Percentiles rank a stretch among this genome's conserved stretches.
Conservation (phyloP, 331 rosid species). For the Erythrophleum ivorense region DNA sequence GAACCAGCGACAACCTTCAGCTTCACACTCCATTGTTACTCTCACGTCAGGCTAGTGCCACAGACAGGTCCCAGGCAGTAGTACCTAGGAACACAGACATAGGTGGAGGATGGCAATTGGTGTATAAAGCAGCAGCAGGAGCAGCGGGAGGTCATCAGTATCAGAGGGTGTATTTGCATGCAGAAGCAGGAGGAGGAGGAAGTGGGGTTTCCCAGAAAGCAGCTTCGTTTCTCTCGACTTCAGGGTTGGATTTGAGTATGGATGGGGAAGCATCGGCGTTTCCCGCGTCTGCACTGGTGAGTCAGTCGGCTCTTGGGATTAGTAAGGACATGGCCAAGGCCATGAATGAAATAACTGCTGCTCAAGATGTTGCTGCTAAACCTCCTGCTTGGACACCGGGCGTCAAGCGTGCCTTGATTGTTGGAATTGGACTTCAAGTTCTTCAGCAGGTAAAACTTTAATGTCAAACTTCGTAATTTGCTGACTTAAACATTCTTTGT, state of each 20-base stretch:
- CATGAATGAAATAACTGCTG: conserved; percentile 27
- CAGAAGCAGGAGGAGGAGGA: conserved; percentile 48
- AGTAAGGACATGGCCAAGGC: conserved; percentile 35
- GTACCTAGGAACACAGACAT: conserved; percentile 55
- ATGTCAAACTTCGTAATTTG: not conserved
- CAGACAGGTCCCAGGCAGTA: conserved; percentile 15
- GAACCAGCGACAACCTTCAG: conserved; percentile 57
- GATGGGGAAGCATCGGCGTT: conserved; percentile 51
- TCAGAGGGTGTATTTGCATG: conserved; percentile 72
- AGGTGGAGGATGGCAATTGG: conserved; percentile 94
- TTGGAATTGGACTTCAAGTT: conserved; percentile 81
- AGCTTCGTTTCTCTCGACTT: conserved; percentile 55
- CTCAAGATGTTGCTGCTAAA: conserved; percentile 37
- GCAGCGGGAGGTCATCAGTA: conserved; percentile 51
- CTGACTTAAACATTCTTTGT: too few relatives aligned
- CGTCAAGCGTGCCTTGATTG: conserved; percentile 78
- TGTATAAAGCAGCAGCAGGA: conserved; percentile 64
- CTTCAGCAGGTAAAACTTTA: conserved; percentile 70
- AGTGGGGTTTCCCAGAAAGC: not conserved
- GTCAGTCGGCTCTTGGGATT: conserved; percentile 56
- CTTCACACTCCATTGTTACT: conserved; percentile 67
- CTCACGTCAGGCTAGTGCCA: conserved; percentile 48
- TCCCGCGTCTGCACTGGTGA: conserved; percentile 78
- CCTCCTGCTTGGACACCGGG: conserved; percentile 63
- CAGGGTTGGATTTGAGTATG: conserved; percentile 49